Base-by-base conservation (phyloP, 1,284 basidiomycete species). In the Malassezia restricta region DNA sequence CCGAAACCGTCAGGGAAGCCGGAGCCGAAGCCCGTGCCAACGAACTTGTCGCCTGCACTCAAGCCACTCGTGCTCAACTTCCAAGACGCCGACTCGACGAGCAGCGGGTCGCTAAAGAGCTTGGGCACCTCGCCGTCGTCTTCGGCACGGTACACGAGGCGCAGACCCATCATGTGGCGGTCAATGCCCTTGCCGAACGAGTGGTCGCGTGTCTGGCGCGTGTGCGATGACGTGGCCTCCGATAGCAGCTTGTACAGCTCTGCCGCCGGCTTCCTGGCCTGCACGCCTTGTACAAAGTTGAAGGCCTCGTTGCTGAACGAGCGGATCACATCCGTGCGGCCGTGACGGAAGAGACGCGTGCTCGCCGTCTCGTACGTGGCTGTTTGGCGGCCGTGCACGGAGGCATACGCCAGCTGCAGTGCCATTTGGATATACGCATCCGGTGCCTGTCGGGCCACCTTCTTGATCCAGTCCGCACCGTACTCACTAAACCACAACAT, bases 291-390 rank as follows among this genome's bases (percentile, higher is more conserved):
- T 9, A 92, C 84, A 76, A 86, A 94, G 3, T 78, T 78, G 52
- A 86, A 80, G 55, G 83, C 84, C 64, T 92, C 86, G 29, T 76
- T 76, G 46, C 83, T 86, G 40, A 87, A 79, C 0, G 84, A 82
- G 39, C 91, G 81, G 49, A 96, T 85, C 1, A 88, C 90, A 68
- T 98, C 92, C 0, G 92, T 96, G 11, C 92, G 81, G 7, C 89
- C 92, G 65, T 85, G 83, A 60, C 84, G 78, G 77, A 92, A 94
- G 64, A 86, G 78, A n/a, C 90, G 80, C 1, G 92, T 96, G 28
- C 90, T 80, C 0, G 85, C 87, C 0, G 91, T 95, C 76, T 98
- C 91, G 74, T 98, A 96, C 5, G 88, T 92, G 3, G 91, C 87
- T 1, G 86, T 86, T 65, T 87, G 84, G 59, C 78, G 76, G 11